Evolutionary conservation across 148 eudicot genomes (phyloP), one percentile per base, ranked within the genome.

Genomic region (Spergularia bocconei): DNA sequence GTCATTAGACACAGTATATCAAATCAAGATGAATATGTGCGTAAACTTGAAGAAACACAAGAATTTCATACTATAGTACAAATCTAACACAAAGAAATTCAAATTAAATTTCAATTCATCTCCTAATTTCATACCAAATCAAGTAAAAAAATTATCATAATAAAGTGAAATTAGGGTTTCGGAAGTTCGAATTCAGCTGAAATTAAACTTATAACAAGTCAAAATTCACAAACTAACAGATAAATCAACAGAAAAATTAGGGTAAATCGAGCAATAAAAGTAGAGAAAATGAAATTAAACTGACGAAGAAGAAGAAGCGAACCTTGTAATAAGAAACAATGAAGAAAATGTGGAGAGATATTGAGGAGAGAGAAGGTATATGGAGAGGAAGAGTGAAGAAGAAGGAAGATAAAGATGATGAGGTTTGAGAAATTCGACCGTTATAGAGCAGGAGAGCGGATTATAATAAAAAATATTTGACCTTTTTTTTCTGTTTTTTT

Each of bases 371-470:
- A 75, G 36, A 52, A 50, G 54, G 36, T 1, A n/a, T 2, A 29
- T 29, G 36, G 36, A 29, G 36, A 29, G 36, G 36, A 29, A 29
- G 36, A 29, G 36, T 29, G 36, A 29, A 29, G 36, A 29, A 29
- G 36, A 29, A 29, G 25, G 13, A 41, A 21, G n/a, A 33, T 57
- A 62, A 61, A 47, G 54, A 47, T 29, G 69, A 61, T 20, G 63
- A 9, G 21, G 7, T 38, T 51, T 51, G 52, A 61, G 69, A 79
- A 74, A 60, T 79, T 79, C 78, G 82, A 79, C 82, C 82, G 82
- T 79, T 79, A 44, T 10, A 25, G 38, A 73, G 60, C 3, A 56
- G 16, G 5, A 56, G 17, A 56, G 17, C 20, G 17, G 17, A 56
- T 6, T 5, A 56, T 16, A 16, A 7, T 56, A 14, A 56, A 17